A percentile compares a stretch with the other conserved stretches of the same genome.
Evolutionary conservation across 1,284 basidiomycete genomes (phyloP).

Genomic region (Trametes versicolor): DNA sequence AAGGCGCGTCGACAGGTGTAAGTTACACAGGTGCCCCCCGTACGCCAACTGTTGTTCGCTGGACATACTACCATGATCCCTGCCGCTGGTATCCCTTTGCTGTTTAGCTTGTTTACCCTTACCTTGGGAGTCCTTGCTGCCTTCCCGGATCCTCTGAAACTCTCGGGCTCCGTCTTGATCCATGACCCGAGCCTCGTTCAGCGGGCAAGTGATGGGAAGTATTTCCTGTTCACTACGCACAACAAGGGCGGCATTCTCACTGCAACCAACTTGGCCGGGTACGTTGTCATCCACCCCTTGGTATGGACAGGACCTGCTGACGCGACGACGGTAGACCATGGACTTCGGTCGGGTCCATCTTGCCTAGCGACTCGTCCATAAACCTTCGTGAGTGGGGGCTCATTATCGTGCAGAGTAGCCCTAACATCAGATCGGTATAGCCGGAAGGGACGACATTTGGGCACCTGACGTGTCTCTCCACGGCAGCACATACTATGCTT

Average conservation of each 20-base stretch:
- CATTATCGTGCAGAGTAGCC: neutral
- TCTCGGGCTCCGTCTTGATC: conserved; percentile 29
- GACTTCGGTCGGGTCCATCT: conserved; percentile 35
- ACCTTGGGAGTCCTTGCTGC: conserved; percentile 18
- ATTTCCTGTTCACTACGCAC: conserved; percentile 37
- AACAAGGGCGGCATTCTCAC: conserved; percentile 33
- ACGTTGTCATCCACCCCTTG: neutral
- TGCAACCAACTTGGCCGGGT: conserved; percentile 35
- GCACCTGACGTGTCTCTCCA: conserved; percentile 37
- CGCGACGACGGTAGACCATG: conserved; percentile 25
- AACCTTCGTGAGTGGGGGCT: conserved; percentile 22
- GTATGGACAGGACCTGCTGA: neutral
- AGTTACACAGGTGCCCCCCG: neutral
- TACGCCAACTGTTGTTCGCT: neutral
- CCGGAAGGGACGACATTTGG: conserved; percentile 36
- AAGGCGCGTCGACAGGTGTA: neutral
- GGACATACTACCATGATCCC: neutral
- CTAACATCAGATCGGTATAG: conserved; percentile 4
- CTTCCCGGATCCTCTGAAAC: conserved; percentile 32
- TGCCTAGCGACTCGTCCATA: conserved; percentile 29
- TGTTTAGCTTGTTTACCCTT: conserved; percentile 17
- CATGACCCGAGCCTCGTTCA: conserved; percentile 37
- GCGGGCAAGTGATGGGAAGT: conserved; percentile 34
- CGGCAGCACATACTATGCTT: conserved; percentile 40
- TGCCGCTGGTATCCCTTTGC: neutral